Percentiles rank a stretch among this genome's conserved stretches.
Conservation (phyloP, 1,284 basidiomycete species). For the Pascua sp. region DNA sequence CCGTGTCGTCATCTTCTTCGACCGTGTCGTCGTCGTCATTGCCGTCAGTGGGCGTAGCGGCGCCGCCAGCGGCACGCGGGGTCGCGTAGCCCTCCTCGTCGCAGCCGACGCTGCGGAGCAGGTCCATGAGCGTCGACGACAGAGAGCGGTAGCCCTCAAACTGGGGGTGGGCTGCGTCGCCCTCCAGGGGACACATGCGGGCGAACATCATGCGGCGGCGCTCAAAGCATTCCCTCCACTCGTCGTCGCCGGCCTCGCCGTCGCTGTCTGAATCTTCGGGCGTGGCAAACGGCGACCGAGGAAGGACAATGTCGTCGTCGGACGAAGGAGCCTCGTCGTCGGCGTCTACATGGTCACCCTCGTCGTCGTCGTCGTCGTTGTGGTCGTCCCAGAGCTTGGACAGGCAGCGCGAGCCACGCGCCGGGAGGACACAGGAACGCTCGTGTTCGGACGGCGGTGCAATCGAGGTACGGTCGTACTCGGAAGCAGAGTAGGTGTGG, state of each 20-base stretch:
- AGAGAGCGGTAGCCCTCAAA: slow-evolving; percentile 45
- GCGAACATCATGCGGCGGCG: slow-evolving; percentile 46
- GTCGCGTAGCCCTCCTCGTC: slow-evolving; percentile 11
- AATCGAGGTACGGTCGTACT: slow-evolving; percentile 51
- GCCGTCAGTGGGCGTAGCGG: too few relatives aligned
- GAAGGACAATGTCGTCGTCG: slow-evolving; percentile 4
- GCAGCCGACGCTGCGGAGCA: slow-evolving; percentile 27
- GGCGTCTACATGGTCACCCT: slow-evolving; percentile 1
- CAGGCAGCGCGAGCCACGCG: slow-evolving; percentile 40
- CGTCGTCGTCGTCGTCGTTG: slow-evolving; percentile 15
- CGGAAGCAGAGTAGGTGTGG: slow-evolving; percentile 45
- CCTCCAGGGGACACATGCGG: slow-evolving; percentile 23
- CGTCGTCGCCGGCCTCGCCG: slow-evolving; percentile 14
- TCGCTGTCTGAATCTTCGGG: slow-evolving; percentile 17
- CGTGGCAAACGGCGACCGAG: slow-evolving; percentile 17
- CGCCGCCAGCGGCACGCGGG: not conserved
- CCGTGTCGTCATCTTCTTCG: not conserved
- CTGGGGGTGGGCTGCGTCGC: slow-evolving; percentile 28
- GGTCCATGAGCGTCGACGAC: slow-evolving; percentile 34
- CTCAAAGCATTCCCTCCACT: slow-evolving; percentile 44
- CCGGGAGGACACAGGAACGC: slow-evolving; percentile 46
- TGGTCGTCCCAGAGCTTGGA: slow-evolving; percentile 16
- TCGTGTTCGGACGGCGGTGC: slow-evolving; percentile 48
- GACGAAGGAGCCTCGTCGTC: not conserved
- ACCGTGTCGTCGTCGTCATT: not conserved